A percentile compares a stretch with the other conserved stretches of the same genome.
Conservation (phyloP, 345 rosid species). For the Pistacia vera region DNA sequence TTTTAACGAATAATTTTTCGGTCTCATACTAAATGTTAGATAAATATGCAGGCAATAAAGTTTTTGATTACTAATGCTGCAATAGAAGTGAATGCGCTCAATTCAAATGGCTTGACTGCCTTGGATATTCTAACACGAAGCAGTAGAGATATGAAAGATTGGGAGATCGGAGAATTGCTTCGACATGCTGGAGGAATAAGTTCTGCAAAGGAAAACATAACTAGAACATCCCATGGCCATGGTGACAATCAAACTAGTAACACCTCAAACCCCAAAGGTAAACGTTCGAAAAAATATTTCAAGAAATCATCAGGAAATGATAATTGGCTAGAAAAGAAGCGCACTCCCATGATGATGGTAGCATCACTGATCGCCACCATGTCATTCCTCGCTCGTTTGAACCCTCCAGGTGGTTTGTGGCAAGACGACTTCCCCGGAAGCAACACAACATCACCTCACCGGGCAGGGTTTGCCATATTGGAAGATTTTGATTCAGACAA, state of each 20-base stretch:
- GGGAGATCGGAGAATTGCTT: conserved; percentile 26
- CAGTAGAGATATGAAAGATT: conserved; percentile 19
- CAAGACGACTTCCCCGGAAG: neutral
- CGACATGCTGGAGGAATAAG: conserved; percentile 6
- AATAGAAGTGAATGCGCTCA: conserved; percentile 22
- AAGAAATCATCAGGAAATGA: neutral
- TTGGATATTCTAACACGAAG: conserved; percentile 19
- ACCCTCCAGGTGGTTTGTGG: conserved; percentile 30
- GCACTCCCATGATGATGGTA: conserved; percentile 28
- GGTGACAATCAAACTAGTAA: neutral
- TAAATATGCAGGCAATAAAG: conserved; percentile 19
- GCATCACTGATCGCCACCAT: conserved; percentile 37
- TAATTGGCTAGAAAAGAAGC: conserved; percentile 8
- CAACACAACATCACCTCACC: no score
- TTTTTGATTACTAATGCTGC: conserved; percentile 10
- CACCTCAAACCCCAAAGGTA: no score
- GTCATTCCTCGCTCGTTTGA: conserved; percentile 30
- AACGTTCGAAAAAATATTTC: neutral
- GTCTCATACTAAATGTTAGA: neutral
- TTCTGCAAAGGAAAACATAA: neutral
- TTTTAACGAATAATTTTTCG: neutral
- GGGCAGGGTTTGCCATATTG: neutral
- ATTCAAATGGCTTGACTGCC: conserved; percentile 30
- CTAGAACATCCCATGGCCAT: neutral
- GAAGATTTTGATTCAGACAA: neutral